phyloP scores from a whole-genome alignment of 306 rosid species.

The Castanospermum australe region DNA sequence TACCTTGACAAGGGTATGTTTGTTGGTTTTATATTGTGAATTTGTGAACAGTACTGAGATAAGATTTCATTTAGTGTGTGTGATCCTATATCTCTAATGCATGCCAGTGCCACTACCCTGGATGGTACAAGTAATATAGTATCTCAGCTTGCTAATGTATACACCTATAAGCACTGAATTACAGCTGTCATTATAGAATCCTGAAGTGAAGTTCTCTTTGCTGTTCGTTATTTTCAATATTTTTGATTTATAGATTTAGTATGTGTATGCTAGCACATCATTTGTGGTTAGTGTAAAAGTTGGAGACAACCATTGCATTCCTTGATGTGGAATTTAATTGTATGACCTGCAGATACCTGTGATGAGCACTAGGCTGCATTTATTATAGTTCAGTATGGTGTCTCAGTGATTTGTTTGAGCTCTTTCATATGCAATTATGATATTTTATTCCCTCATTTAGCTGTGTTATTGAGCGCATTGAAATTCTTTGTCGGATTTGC shows the following conservation, averaged over 20 bases:
- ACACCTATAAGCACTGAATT: background rate
- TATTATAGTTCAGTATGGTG: background rate
- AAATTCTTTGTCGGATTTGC: background rate
- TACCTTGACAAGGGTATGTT: conserved; percentile 79
- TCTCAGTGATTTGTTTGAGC: conserved; percentile 13
- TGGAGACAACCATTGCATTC: background rate
- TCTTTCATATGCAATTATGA: background rate
- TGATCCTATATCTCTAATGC: conserved; percentile 6
- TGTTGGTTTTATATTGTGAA: conserved; percentile 14
- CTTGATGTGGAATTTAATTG: background rate
- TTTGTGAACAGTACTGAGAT: conserved; percentile 1
- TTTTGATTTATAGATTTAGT: background rate
- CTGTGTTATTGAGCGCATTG: background rate
- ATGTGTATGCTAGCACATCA: background rate
- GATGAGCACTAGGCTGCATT: background rate
- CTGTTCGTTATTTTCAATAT: background rate
- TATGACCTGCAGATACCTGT: background rate
- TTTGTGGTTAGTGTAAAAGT: background rate
- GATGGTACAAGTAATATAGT: background rate
- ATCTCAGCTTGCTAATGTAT: background rate
- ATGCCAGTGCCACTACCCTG: background rate
- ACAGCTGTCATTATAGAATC: background rate
- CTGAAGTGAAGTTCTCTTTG: background rate
- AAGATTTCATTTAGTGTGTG: background rate
- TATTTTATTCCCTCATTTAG: background rate